Evolutionary conservation across 2,329 filamentous ascomycete species (phyloP).

Genomic region (Celoporthe dispersa): DNA sequence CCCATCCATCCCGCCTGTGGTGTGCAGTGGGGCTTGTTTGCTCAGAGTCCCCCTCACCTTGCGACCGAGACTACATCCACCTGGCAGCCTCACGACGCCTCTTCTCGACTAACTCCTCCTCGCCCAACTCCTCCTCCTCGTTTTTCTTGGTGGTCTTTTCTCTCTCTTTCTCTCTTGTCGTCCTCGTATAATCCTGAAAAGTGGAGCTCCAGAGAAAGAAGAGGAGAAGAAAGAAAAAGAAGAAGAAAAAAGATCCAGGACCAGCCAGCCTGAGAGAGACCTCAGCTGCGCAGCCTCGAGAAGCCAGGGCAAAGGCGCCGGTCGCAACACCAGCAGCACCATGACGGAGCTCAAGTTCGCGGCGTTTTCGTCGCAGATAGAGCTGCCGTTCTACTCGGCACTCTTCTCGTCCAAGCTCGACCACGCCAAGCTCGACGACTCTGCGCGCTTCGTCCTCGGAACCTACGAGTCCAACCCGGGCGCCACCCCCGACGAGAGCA

Average conservation of each 20-base stretch:
- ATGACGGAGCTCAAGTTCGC: constrained; percentile 72
- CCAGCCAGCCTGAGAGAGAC: not conserved
- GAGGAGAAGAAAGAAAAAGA: no score
- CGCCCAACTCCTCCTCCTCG: not conserved
- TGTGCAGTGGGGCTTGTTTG: constrained; percentile 9
- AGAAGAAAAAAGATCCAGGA: not conserved
- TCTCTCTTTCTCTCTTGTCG: not conserved
- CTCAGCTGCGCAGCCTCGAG: not conserved
- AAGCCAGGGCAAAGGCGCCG: not conserved
- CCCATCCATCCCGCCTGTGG: not conserved
- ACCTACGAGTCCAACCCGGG: constrained; percentile 82
- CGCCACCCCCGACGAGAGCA: constrained; percentile 74
- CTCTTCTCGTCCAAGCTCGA: constrained; percentile 95
- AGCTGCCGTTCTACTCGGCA: constrained; percentile 91
- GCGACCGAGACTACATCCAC: not conserved
- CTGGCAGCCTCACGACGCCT: not conserved
- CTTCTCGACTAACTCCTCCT: not conserved
- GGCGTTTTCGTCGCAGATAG: constrained; percentile 91
- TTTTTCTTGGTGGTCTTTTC: not conserved
- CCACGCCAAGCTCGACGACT: constrained; percentile 95
- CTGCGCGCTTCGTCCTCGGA: constrained; percentile 82
- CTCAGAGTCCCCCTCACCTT: constrained; percentile 9
- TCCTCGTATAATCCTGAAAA: not conserved
- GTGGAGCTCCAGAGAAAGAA: not conserved
- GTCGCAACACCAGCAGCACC: constrained; percentile 34